Conservation (phyloP, 805 yeast genomes). For the Ogataea pilisensis region DNA sequence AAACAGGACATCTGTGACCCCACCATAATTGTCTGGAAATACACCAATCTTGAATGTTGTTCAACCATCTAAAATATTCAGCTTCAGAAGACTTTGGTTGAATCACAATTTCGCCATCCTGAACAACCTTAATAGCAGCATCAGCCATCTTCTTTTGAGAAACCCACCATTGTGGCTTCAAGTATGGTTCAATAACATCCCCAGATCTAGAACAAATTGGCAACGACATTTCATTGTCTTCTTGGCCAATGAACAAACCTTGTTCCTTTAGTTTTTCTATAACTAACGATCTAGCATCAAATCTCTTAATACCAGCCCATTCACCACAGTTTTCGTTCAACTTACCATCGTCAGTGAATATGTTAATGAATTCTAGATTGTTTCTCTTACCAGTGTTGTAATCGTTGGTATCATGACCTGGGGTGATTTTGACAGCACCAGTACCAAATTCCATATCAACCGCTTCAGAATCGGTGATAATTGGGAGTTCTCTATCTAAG, state of each 20-base stretch:
- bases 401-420: constrained; percentile 98
- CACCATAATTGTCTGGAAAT: constrained; percentile 88
- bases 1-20: constrained; percentile 98
- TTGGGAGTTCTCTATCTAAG: constrained; percentile 78
- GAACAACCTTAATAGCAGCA: constrained; percentile 82
- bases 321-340: constrained; percentile 92
- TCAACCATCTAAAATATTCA: constrained; percentile 94
- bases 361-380: constrained; percentile 80
- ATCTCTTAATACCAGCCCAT: constrained; percentile 87
- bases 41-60: constrained; percentile 98
- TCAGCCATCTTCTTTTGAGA: constrained; percentile 83
- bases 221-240: constrained; percentile 93
- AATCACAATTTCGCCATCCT: constrained; percentile 73
- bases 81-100: constrained; percentile 86
- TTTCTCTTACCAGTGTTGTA: constrained; percentile 94
- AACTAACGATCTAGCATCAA: constrained; percentile 85
- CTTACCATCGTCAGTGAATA: constrained; percentile 86
- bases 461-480: constrained; percentile 84
- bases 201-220: constrained; percentile 96
- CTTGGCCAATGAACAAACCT: constrained; percentile 77
- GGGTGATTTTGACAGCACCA: constrained; percentile 99
- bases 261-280: constrained; percentile 71
- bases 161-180: constrained; percentile 99
- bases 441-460: constrained; percentile 99
- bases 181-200: constrained; percentile 91